Conservation (phyloP, 441 rosid genomes). For the Adansonia grandidieri region DNA sequence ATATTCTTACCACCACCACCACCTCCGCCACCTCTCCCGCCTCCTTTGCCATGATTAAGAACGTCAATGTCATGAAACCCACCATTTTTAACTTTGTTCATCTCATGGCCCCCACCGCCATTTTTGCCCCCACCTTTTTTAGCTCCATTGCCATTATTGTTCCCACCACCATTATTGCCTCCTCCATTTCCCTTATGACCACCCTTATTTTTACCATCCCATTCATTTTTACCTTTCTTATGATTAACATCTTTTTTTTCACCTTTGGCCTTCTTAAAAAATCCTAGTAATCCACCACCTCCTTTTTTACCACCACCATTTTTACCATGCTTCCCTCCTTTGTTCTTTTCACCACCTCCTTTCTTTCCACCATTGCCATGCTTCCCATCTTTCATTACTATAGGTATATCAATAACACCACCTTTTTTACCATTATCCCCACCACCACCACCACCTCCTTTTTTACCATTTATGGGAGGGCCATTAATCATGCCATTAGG, state of each 20-base stretch:
- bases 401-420: conserved; percentile 44
- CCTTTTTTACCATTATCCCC: conserved; percentile 42
- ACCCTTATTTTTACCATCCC: conserved; percentile 19
- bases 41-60: conserved; percentile 35
- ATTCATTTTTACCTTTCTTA: conserved; percentile 36
- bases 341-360: conserved; percentile 52
- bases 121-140: conserved; percentile 64
- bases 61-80: conserved; percentile 47
- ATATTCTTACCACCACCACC: conserved; percentile 38
- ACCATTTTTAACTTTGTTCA: conserved; percentile 47
- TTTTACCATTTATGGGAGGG: conserved; percentile 35
- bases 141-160: conserved; percentile 49
- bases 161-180: conserved; percentile 43
- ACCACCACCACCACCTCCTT: conserved; percentile 35
- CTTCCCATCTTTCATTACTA: conserved; percentile 48
- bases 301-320: conserved; percentile 42
- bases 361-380: conserved; percentile 49
- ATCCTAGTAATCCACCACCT: conserved; percentile 58
- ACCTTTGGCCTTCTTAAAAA: conserved; percentile 58
- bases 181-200: conserved; percentile 41
- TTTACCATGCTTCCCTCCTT: conserved; percentile 53
- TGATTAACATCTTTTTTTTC: conserved; percentile 35
- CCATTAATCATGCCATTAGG: conserved; percentile 44
- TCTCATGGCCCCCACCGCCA: conserved; percentile 51
- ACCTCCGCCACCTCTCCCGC: conserved; percentile 20